Base-by-base conservation (phyloP, 306 rosid genomes). In the Clitoria ternatea region DNA sequence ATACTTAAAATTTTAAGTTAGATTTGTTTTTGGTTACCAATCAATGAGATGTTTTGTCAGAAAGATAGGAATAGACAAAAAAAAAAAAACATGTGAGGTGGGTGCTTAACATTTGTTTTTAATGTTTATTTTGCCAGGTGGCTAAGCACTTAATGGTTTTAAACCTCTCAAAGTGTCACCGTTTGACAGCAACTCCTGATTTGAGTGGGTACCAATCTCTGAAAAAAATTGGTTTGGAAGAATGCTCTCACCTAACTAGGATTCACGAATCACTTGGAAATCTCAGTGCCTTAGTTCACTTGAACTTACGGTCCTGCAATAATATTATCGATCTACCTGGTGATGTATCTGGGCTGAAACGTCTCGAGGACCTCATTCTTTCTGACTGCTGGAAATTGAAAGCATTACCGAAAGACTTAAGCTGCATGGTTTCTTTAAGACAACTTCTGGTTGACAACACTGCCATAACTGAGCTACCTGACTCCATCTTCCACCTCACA, bases 251-350 rank as follows among this genome's bases (percentile, higher is more conserved):
- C 14, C 54, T 87, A 70, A 74, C 26, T 13, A 47, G 32, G 49
- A 66, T 87, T 64, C 86, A 84, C 75, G 83, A 70, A 67, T 80
- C 85, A 4, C 8, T 85, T 12, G 87, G 87, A 42, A 82, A 39
- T 24, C 1, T 82, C 47, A 36, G 29, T 49, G 22, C 81, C 37
- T 61, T 82, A 49, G 45, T 75, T 65, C 84, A 73, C 69, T 61
- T 87, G 75, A 80, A 84, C 72, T 67, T 87, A 44, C 40, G 13
- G 36, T 7, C 0, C 1, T 87, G 87, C 52, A 1, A 11, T 17
- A 75, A 54, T 53, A 89, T 84, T 19, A 1, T 49, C 18, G 71
- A 75, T 32, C 64, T 85, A 47, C 86, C 92, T 4, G 7, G 61
- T 30, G 81, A 85, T 68, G 81, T 87, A 47, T 80, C 85, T n/a